Base-by-base conservation (phyloP, 2,329 filamentous ascomycete genomes). In the Ophiocordyceps robertsii region DNA sequence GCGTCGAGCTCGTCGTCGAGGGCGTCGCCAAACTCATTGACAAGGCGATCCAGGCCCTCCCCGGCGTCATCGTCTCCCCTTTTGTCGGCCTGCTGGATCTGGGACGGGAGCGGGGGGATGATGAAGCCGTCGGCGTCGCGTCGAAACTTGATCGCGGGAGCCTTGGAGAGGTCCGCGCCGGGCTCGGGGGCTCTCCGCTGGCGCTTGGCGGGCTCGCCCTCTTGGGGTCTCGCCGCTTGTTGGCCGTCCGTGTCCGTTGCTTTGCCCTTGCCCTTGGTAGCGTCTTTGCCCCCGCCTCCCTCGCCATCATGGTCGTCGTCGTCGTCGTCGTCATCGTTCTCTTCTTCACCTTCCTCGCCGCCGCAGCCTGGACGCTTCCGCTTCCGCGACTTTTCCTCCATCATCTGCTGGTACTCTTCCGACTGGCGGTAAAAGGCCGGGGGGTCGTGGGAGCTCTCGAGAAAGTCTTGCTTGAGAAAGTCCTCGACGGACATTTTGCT, bases 401-500 rank as follows among this genome's bases (percentile, higher is more conserved):
- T 61, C 57, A 65, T 75, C 53, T 70, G 64, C 53, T 74, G 65
- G 56, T 75, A 74, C 53, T 80, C 71, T 44, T 77, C 66, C 19
- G 74, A 67, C 53, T 82, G 71, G 53, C 77, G 73, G 56, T 84
- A 86, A 50, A 92, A 84, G 0, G 87, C 82, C 0, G 92, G 92
- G 1, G 92, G 92, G 51, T 94, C 85, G 48, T 85, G 81, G 1
- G 68, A 69, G 21, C 81, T 80, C 52, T 89, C 84, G 17, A 88
- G 61, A 46, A 84, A 80, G 44, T 82, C 80, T 40, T 77, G 70
- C 47, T 78, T 74, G 39, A 84, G 70, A 54, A 95, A 95, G 53
- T 95, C 82, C 47, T 89, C 82, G 17, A 98, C 84, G 0, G 87
- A 92, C 61, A 96, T 73, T 40, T 78, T 77, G 49, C 87, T 87